These are phyloP conservation scores for Fraxinus paxiana DNA, from an alignment of 305 asterid genomes.

Conservation along the genomic window DNA sequence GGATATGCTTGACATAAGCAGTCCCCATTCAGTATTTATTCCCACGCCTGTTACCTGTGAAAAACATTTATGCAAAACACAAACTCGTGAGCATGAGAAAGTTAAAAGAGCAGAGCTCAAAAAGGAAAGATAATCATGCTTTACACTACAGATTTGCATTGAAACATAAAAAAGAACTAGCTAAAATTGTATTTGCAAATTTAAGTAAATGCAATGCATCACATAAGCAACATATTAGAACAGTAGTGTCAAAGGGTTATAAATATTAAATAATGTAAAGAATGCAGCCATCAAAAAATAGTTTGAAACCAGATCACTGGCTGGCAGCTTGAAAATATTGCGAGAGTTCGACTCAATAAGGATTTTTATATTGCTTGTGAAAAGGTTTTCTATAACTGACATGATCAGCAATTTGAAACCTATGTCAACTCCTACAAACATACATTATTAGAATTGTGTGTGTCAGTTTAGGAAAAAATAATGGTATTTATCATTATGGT, in stretches of 20 bases:
- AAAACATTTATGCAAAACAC: conserved; percentile 3
- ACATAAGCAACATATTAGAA: neutral
- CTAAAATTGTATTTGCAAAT: neutral
- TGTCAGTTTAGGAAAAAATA: neutral
- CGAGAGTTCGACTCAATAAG: neutral
- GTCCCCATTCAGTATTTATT: conserved; percentile 93
- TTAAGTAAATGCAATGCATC: neutral
- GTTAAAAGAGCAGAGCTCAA: neutral
- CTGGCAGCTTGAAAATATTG: neutral
- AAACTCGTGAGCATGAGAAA: neutral
- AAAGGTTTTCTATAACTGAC: neutral
- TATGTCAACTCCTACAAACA: neutral
- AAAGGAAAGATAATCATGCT: neutral
- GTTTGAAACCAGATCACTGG: conserved; percentile 2
- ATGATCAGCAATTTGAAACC: neutral
- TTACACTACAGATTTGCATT: neutral
- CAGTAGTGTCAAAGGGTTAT: neutral
- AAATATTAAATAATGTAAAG: neutral
- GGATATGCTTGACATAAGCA: conserved; percentile 94
- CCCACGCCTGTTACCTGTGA: conserved; percentile 84
- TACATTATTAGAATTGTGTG: neutral
- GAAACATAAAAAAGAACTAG: neutral
- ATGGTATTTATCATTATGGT: neutral
- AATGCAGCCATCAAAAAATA: neutral
- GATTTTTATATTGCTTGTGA: neutral